These are phyloP conservation scores for Fistulinella prunicolor DNA, from an alignment of 768 basidiomycete genomes.

Conservation along the genomic window DNA sequence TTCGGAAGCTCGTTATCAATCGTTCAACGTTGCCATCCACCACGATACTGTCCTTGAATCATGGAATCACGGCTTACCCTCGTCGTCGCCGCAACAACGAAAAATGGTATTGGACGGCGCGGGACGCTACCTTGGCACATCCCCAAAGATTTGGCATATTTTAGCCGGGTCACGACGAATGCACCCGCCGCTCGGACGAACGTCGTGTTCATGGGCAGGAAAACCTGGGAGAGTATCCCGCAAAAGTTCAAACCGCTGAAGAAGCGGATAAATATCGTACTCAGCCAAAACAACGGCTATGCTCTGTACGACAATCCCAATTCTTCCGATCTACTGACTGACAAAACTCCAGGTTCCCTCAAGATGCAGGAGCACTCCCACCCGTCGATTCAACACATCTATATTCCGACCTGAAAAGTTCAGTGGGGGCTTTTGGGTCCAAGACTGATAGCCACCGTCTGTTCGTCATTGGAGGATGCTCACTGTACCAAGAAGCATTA, in stretches of 20 bases:
- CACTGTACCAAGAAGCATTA: conserved; percentile 73
- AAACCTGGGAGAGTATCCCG: conserved; percentile 98
- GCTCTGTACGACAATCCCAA: conserved; percentile 49
- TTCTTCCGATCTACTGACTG: conserved; percentile 1
- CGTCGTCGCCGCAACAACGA: conserved; percentile 88
- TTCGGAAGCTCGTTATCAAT: no score
- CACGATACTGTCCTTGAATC: background rate
- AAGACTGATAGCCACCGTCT: conserved; percentile 44
- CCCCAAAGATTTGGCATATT: conserved; percentile 88
- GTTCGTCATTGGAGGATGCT: conserved; percentile 93
- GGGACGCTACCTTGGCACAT: conserved; percentile 85
- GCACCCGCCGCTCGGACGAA: conserved; percentile 59
- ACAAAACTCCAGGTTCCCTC: conserved; percentile 14
- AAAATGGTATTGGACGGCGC: conserved; percentile 83
- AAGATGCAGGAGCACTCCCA: conserved; percentile 2
- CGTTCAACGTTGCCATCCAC: no score
- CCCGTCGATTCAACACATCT: conserved; percentile 30
- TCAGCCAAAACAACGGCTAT: conserved; percentile 60
- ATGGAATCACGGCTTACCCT: conserved; percentile 80
- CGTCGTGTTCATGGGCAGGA: conserved; percentile 91
- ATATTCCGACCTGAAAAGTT: conserved; percentile 17
- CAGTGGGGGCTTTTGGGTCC: conserved; percentile 12
- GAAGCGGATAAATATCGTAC: conserved; percentile 72
- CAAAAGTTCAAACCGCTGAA: conserved; percentile 75
- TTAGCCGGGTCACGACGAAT: conserved; percentile 71